Evolutionary conservation across 768 basidiomycete species (phyloP), one percentile per base, ranked within the genome.

Genomic region (Tylopilus intermedius): DNA sequence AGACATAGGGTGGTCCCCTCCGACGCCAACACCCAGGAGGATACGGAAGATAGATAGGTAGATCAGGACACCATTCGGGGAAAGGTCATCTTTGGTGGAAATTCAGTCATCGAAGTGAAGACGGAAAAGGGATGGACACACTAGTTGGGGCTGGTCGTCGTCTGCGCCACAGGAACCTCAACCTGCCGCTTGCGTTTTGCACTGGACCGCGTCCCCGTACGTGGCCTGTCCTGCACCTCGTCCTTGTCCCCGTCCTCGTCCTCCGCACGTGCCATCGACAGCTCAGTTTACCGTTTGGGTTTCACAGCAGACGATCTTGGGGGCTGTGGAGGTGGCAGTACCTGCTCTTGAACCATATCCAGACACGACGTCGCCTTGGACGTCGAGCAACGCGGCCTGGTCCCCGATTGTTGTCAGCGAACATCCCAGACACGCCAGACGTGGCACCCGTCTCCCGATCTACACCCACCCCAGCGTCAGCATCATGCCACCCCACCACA

Each of bases 1-100:
- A 10, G 79, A 81, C 86, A 89, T 84, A 2, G 87, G 86, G 62
- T 88, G 88, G 65, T 89, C 89, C 2, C 85, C 88, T 14, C 87
- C 89, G 0, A 90, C 81, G 22, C 88, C 89, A 15, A 91, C 70
- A 0, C 89, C 89, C 33, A 90, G 79, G 7, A 90, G 60, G 48
- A 90, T 84, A 11, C 89, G 83, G 62, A 79, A 89, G 4, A 83
- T 59, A 14, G 73, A 73, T 13, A 90, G 74, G 65, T 84, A 90
- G 57, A 88, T 79, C 45, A 89, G 73, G 22, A 67, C 73, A 26
- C 66, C 58, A 42, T 79, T 64, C 2, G 84, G 77, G 18, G 77
- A 74, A 22, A 88, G 72, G 4, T 71, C 67, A 32, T 80, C 75
- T 72, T 58, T 7, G n/a, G n/a, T 37, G 44, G 27, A 22, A 35